Base-by-base conservation (phyloP, 441 rosid genomes). In the Adansonia grandidieri region DNA sequence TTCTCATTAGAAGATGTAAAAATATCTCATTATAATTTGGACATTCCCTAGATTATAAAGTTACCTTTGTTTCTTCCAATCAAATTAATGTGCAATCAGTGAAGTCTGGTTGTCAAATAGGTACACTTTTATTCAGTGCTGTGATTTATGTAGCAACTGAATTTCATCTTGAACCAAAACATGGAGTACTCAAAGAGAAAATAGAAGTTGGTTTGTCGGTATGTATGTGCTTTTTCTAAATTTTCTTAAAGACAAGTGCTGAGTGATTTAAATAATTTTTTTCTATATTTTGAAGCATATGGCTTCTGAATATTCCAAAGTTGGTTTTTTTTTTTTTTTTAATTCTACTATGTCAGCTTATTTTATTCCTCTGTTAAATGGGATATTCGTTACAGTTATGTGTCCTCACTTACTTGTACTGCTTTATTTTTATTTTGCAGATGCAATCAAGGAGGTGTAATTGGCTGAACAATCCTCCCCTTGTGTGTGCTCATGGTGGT, bases 401-500 rank as follows among this genome's bases (percentile, higher is more conserved):
- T 17, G 20, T 80, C n/a, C 32, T 70, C 68, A 44, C 24, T 70
- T 66, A 42, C 20, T 22, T 47, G 6, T 60, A 42, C 32, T 1
- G 2, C 32, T 56, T 60, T 40, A 60, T 69, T 69, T 64, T 47
- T 3, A 61, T 28, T 22, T 28, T 74, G 77, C 87, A 92, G 97
- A 80, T 79, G 79, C 92, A 81, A 83, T 48, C 78, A 45, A 89
- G 83, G 56, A 89, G 81, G 78, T 94, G 99, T 73, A 88, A 92
- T 78, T 96, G 98, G 99, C 80, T 96, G 74, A 87, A 83, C 58
- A 84, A 84, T 85, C 96, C 98, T 80, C 98, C 99, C 47, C 96
- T 94, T 82, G 96, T 94, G 8, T 96, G 99, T 73, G 99, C 98
- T 82, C 99, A 96, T 83, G 99, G 99, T 64, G 99, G 99, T 62